Base-by-base conservation (phyloP, 2,329 filamentous ascomycete genomes). In the Alternaria atra region DNA sequence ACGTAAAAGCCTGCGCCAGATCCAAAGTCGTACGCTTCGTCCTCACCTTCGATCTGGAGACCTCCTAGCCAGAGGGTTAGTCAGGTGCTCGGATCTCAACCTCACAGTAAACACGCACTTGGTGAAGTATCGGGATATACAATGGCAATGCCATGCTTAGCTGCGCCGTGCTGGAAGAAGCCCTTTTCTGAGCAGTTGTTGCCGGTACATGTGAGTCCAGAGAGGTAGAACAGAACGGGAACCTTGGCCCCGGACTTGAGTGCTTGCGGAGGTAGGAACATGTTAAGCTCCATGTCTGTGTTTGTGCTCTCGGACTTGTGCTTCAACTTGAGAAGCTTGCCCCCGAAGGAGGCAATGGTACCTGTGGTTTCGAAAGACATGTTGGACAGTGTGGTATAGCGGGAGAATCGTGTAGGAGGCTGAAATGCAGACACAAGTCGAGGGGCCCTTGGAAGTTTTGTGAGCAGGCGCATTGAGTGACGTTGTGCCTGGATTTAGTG, bases 111-210 rank as follows among this genome's bases (percentile, higher is more conserved):
- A 37, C 5, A 81, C 85, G 53, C 83, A 90, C 94, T 89, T 58
- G 95, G 95, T 58, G 91, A 96, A 23, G 95, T 99, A 83, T 99
- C 95, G 1, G 95, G 95, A 82, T 93, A 98, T 55, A 97, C 87
- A 58, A 99, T 83, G n/a, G 95, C 95, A 77, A 99, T 91, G 73
- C 92, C 92, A 77, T 89, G 90, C 72, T 89, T 84, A 58, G 89
- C 86, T 48, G 95, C 95, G 65, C 88, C 87, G 71, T 91, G 88
- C 77, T 97, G 94, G 81, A 99, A 92, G 85, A 97, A 98, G 54
- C 94, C 95, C 78, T 90, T 90, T 74, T 90, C 88, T 2, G 88
- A 86, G 78, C 87, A 88, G 70, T 90, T 90, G 71, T 98, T 94
- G 35, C 92, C 93, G 1, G 93, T 94, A 85, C 95, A 99, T 63